Conservation (phyloP, 202 grass and related monocot genomes). For the Cymbopogon flexuosus region DNA sequence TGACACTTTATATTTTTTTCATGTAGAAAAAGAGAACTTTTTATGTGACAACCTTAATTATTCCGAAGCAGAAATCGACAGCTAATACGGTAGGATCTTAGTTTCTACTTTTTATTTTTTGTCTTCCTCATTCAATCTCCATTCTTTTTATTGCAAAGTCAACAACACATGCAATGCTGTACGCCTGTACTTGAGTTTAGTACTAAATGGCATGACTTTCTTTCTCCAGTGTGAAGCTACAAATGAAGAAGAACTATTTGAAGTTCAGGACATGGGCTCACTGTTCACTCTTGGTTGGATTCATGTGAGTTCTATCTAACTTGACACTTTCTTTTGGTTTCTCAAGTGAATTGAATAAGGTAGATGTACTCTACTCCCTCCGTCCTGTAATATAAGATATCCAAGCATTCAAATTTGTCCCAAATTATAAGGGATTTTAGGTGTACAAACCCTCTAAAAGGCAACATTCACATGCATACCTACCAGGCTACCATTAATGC, state of each 20-base stretch:
- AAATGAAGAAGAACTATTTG: slow-evolving; percentile 99
- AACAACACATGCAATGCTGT: not conserved
- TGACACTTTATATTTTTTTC: slow-evolving; percentile 53
- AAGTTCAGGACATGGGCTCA: slow-evolving; percentile 86
- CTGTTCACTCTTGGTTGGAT: slow-evolving; percentile 99
- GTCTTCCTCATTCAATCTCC: not conserved
- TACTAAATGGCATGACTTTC: slow-evolving; percentile 6
- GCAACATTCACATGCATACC: not conserved
- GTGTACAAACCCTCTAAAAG: not conserved
- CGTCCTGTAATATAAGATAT: not conserved
- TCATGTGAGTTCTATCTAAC: slow-evolving; percentile 77
- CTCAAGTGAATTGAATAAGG: slow-evolving; percentile 27
- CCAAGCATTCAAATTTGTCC: not conserved
- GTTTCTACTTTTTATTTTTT: slow-evolving; percentile 18
- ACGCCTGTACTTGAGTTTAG: slow-evolving; percentile 17
- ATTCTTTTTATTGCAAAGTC: not conserved
- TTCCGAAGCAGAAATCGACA: slow-evolving; percentile 96
- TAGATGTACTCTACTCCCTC: not conserved
- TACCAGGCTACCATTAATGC: not conserved
- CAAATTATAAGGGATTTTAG: not conserved
- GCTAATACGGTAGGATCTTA: slow-evolving; percentile 76
- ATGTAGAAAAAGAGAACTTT: slow-evolving; percentile 97
- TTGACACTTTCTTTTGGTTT: slow-evolving; percentile 22
- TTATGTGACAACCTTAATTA: slow-evolving; percentile 86
- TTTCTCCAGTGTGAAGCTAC: slow-evolving; percentile 83